Conservation (phyloP, 2,329 filamentous ascomycete genomes). For the Verticillium longisporum region DNA sequence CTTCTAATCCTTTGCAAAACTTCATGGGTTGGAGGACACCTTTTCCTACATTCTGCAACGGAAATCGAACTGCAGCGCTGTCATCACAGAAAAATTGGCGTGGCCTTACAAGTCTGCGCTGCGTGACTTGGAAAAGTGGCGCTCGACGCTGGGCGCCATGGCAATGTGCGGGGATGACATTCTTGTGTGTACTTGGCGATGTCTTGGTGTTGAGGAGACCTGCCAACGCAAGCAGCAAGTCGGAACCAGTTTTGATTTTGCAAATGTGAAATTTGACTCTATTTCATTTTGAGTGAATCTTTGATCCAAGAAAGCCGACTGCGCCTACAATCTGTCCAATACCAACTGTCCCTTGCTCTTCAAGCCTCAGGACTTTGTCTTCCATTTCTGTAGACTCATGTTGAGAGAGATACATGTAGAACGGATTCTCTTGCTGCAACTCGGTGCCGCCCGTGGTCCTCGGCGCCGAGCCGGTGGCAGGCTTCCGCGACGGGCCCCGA, state of each 20-base stretch:
- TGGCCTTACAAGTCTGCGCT: not conserved
- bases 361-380: no score
- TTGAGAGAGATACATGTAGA: no score
- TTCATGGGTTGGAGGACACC: not conserved
- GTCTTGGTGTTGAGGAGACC: not conserved
- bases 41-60: not conserved
- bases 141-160: not conserved
- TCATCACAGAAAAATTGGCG: not conserved
- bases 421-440: no score
- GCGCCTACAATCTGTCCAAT: no score
- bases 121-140: not conserved
- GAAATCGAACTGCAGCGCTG: not conserved
- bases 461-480: constrained; percentile 1
- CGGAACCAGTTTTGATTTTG: no score
- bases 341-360: no score
- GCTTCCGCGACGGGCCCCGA: not conserved
- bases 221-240: not conserved
- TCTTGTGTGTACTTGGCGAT: not conserved
- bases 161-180: not conserved
- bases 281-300: not conserved
- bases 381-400: no score
- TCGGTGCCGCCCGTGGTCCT: not conserved
- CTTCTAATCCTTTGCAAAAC: not conserved
- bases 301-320: no score
- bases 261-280: no score